Conservation (phyloP, 2,329 filamentous ascomycete genomes). For the Paecilomyces niveus region DNA sequence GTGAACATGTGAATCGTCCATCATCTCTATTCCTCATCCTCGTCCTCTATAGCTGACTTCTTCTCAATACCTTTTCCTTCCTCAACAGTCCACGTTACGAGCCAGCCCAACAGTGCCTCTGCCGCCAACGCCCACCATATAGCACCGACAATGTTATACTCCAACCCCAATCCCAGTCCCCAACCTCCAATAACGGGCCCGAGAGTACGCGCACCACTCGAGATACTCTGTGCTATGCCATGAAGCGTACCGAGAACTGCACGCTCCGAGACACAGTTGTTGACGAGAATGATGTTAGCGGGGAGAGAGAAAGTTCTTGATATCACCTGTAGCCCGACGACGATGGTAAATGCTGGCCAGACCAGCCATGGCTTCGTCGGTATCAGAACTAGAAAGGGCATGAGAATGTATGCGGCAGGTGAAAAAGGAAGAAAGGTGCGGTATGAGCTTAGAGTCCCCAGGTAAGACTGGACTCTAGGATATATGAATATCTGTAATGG, state of each 20-base stretch:
- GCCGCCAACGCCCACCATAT: constrained; percentile 52
- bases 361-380: constrained; percentile 49
- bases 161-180: constrained; percentile 47
- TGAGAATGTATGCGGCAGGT: constrained; percentile 60
- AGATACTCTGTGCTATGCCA: constrained; percentile 51
- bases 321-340: constrained; percentile 62
- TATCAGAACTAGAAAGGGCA: constrained; percentile 65
- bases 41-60: constrained; percentile 11
- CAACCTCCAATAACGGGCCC: constrained; percentile 50
- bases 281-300: constrained; percentile 52
- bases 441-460: constrained; percentile 64
- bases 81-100: constrained; percentile 53
- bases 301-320: constrained; percentile 64
- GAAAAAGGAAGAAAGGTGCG: constrained; percentile 63
- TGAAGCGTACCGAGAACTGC: constrained; percentile 52
- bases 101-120: constrained; percentile 51
- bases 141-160: constrained; percentile 48
- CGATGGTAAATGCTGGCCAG: constrained; percentile 58
- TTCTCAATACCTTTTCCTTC: constrained; percentile 59
- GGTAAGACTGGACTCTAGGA: constrained; percentile 56
- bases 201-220: constrained; percentile 47
- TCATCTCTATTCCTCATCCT: constrained; percentile 7
- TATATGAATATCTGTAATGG: constrained; percentile 65
- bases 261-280: constrained; percentile 53
- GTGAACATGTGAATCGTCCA: background rate